These are phyloP conservation scores for Chrysanthemum lavandulifolium DNA, from an alignment of 129 eudicot genomes.

Conservation along the genomic window DNA sequence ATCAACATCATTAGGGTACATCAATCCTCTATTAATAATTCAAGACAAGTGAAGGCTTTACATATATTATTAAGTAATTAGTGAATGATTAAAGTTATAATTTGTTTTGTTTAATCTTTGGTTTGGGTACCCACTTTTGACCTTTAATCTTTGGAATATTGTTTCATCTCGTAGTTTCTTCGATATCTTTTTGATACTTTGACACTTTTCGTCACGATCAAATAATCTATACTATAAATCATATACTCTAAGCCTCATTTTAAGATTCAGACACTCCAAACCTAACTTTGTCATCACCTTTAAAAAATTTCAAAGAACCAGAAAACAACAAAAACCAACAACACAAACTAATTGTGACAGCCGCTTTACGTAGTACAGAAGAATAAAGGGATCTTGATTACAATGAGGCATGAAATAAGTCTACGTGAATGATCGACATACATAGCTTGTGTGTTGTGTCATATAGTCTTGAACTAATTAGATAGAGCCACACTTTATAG, in stretches of 20 bases:
- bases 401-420: no score
- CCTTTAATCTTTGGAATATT: not conserved
- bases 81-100: constrained; percentile 3
- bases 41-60: constrained; percentile 12
- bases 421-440: no score
- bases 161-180: not conserved
- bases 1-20: constrained; percentile 31
- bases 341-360: no score
- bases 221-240: no score
- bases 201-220: not conserved
- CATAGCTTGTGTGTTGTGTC: not conserved
- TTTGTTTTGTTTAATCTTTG: constrained; percentile 2
- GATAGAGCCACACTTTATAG: not conserved
- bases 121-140: not conserved
- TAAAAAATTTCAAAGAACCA: no score
- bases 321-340: no score
- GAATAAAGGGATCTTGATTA: no score
- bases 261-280: no score
- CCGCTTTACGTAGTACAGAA: no score
- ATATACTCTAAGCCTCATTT: no score
- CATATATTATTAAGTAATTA: constrained; percentile 6
- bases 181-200: not conserved
- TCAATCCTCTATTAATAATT: constrained; percentile 14
- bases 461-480: not conserved
- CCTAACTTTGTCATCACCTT: no score